Percentiles rank a stretch among this genome's conserved stretches.
Conservation (phyloP, 2,329 filamentous ascomycete genomes). For the Paecilomyces niveus region DNA sequence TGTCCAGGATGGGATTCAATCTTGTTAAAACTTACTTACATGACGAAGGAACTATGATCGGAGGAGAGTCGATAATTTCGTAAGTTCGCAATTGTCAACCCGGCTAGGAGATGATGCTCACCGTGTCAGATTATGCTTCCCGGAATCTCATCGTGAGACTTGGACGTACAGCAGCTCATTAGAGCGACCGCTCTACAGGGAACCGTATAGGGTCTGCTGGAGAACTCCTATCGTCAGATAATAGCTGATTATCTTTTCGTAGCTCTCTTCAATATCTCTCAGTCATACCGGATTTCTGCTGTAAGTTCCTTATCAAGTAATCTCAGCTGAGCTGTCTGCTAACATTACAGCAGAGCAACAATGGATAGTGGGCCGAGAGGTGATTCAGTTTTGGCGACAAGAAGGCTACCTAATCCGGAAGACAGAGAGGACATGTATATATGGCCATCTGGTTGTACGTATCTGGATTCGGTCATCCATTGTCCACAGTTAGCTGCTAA, state of each 20-base stretch:
- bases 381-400: conserved; percentile 24
- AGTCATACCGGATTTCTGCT: conserved; percentile 28
- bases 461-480: neutral
- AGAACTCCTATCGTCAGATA: neutral
- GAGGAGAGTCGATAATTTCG: conserved; percentile 24
- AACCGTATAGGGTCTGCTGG: conserved; percentile 22
- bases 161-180: conserved; percentile 27
- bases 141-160: conserved; percentile 20
- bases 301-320: conserved; percentile 12
- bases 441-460: conserved; percentile 24
- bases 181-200: conserved; percentile 23
- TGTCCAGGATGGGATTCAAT: neutral
- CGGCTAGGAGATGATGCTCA: neutral
- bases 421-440: conserved; percentile 22
- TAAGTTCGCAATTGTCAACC: conserved; percentile 10
- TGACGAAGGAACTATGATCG: conserved; percentile 19
- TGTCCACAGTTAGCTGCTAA: neutral
- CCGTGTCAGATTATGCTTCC: conserved; percentile 22
- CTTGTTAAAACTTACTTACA: conserved; percentile 9
- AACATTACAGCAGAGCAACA: conserved; percentile 20
- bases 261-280: conserved; percentile 31
- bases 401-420: conserved; percentile 23
- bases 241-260: neutral
- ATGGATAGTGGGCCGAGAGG: conserved; percentile 28
- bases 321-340: conserved; percentile 4